Evolutionary conservation across 2,329 filamentous ascomycete species (phyloP).

Genomic region (Colletotrichum gigasporum): DNA sequence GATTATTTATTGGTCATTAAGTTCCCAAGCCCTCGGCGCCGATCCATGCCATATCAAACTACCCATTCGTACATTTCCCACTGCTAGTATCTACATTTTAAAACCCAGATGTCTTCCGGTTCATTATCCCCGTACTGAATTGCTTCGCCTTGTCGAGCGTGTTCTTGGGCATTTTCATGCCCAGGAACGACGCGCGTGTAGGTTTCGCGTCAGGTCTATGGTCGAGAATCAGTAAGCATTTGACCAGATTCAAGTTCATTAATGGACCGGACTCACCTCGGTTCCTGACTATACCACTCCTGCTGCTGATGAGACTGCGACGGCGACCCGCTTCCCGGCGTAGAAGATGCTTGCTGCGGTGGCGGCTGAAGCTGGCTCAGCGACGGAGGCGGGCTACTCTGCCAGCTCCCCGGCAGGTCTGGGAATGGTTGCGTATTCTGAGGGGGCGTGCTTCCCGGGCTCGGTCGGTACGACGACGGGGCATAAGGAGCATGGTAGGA

Average conservation of each 20-base stretch:
- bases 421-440: constrained; percentile 25
- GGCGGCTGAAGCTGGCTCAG: constrained; percentile 1
- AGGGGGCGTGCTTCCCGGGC: constrained; percentile 11
- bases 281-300: constrained; percentile 13
- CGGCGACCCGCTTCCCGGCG: background rate
- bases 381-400: constrained; percentile 9
- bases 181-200: constrained; percentile 26
- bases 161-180: constrained; percentile 31
- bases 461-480: constrained; percentile 18
- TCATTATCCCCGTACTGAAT: constrained; percentile 28
- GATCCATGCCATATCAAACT: background rate
- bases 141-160: constrained; percentile 29
- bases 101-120: constrained; percentile 27
- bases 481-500: constrained; percentile 13
- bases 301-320: constrained; percentile 12
- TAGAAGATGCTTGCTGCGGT: constrained; percentile 7
- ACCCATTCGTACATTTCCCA: background rate
- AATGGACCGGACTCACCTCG: constrained; percentile 1
- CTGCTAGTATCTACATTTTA: background rate
- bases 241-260: no score
- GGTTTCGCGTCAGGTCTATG: constrained; percentile 24
- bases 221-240: background rate
- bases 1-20: no score
- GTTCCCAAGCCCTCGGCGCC: background rate
- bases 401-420: constrained; percentile 25